Evolutionary conservation across 148 eudicot species (phyloP).

Genomic region (Rhododendron vialii): DNA sequence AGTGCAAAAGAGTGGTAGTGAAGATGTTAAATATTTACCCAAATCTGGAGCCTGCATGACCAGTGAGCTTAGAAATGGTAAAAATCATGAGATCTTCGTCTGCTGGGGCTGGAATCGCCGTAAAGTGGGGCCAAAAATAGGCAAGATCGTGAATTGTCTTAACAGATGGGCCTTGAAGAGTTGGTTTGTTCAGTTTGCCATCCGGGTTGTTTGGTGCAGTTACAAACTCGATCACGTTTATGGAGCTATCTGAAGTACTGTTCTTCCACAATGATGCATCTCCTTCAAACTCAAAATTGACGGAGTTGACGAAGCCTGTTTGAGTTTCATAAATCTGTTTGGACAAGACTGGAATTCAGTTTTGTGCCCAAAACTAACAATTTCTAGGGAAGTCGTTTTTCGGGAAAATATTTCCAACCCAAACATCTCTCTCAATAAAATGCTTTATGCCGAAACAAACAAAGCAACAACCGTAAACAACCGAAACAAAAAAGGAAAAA

Average conservation of each 20-base stretch:
- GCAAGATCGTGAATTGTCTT: constrained; percentile 36
- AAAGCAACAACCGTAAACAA: background rate
- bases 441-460: background rate
- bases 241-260: constrained; percentile 23
- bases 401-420: background rate
- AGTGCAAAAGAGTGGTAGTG: background rate
- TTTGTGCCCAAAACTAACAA: background rate
- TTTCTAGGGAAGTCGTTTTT: background rate
- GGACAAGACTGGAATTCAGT: background rate
- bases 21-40: constrained; percentile 16
- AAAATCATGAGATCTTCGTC: constrained; percentile 35
- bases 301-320: background rate
- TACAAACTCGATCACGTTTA: constrained; percentile 10
- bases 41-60: constrained; percentile 43
- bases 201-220: constrained; percentile 66
- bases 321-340: background rate
- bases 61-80: constrained; percentile 34
- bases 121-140: constrained; percentile 41
- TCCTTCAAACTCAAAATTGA: constrained; percentile 33
- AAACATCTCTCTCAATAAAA: background rate
- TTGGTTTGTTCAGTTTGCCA: constrained; percentile 31
- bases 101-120: constrained; percentile 25
- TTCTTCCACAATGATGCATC: constrained; percentile 49
- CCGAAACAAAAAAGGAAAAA: background rate
- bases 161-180: constrained; percentile 29